Evolutionary conservation across 495 filamentous ascomycete species (phyloP), one percentile per base, ranked within the genome.

Genomic region (Aspergillus affinis): DNA sequence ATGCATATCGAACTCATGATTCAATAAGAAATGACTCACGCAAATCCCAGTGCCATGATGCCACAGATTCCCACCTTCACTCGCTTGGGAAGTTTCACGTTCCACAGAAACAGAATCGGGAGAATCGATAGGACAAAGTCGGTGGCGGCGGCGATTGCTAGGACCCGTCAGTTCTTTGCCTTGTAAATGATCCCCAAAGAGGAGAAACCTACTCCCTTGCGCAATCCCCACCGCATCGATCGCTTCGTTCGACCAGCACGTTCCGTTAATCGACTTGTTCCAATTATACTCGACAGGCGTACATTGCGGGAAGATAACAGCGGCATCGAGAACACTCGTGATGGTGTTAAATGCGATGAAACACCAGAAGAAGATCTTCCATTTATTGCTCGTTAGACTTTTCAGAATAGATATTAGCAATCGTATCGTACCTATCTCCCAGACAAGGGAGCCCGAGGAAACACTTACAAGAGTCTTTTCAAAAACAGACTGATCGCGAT

Each of bases 321-420:
- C 51, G 30, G 51, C 51, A 8, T 54, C 51, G 30, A 54, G 51
- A n/a, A 20, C 17, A 8, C 51, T 54, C 4, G 51, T 54, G 27
- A 54, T 54, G 30, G 51, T 54, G 51, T 54, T 54, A 30, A 54
- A 54, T 9, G 51, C 51, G 18, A 54, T 54, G 30, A 54, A 54
- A 18, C 30, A 54, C 51, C 51, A 54, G 30, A 54, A 54, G 29
- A 54, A 54, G 18, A 44, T 18, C 21, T 44, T 54, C 51, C 51
- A 54, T 20, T 54, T 54, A 17, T 54, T 54, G 51, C 51, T 54
- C 20, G 27, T 54, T n/a, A 54, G 51, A 23, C 51, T 54, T 3
- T 53, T 18, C 30, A 19, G 6, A 2, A 36, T 7, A 10, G 19
- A 3, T 9, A 12, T 23, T 52, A 32, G 23, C n/a, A 41, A n/a